A percentile compares a stretch with the other conserved stretches of the same genome.
phyloP scores from a whole-genome alignment of 306 rosid species.

The Sphenostylis stenocarpa region DNA sequence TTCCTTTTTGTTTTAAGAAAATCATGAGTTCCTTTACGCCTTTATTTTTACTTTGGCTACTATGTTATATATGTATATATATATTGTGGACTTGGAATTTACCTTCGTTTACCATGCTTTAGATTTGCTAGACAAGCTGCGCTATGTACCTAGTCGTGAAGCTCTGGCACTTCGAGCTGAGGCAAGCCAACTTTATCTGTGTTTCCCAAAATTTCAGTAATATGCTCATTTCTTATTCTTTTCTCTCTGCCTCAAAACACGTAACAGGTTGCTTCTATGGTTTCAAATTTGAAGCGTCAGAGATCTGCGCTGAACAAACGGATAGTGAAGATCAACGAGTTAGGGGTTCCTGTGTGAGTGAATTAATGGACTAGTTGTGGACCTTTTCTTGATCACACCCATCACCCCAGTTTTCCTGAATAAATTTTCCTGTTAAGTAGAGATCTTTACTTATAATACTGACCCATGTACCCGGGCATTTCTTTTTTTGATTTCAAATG shows the following conservation, averaged over 20 bases:
- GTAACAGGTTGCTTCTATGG: constrained; percentile 73
- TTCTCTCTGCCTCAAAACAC: constrained; percentile 21
- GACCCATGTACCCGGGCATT: constrained; percentile 14
- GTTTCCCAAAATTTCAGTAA: constrained; percentile 1
- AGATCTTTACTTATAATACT: constrained; percentile 11
- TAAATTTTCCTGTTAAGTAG: constrained; percentile 17
- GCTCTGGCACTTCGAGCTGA: constrained; percentile 84
- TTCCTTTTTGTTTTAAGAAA: not conserved
- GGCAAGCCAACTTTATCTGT: constrained; percentile 46
- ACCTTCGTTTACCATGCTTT: constrained; percentile 23
- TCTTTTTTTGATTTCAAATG: not conserved
- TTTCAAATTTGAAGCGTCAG: constrained; percentile 60
- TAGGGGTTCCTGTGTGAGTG: constrained; percentile 72
- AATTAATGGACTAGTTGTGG: constrained; percentile 25
- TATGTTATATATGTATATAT: not conserved
- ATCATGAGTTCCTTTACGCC: not conserved
- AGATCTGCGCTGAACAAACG: constrained; percentile 57
- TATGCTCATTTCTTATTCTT: constrained; percentile 9
- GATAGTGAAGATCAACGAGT: constrained; percentile 69
- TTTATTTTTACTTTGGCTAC: constrained; percentile 3
- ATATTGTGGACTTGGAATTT: constrained; percentile 10
- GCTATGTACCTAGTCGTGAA: constrained; percentile 75
- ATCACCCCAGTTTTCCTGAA: constrained; percentile 12
- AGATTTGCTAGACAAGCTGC: constrained; percentile 82
- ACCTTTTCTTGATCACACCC: constrained; percentile 19